Evolutionary conservation across 495 filamentous ascomycete genomes (phyloP), one percentile per base, ranked within the genome.

Genomic region (Cercophora sp.): DNA sequence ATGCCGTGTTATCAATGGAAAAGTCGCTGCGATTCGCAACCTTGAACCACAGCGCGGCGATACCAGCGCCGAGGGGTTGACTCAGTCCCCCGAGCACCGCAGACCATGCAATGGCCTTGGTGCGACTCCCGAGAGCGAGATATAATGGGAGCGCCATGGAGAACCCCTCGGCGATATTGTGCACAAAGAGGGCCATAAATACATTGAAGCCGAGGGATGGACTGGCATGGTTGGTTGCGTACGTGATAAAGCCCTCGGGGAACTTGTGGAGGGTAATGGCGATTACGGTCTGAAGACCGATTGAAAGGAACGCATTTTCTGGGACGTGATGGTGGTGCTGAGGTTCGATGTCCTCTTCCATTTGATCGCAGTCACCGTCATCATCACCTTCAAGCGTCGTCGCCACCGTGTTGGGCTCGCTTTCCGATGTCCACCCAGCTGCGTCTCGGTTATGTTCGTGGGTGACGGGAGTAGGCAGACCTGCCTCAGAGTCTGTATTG

Each of bases 91-190:
- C 93, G 0, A 98, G 72, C 0, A 96, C 62, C 16, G 83, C 83
- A 10, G 87, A 84, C 86, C 89, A 94, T 47, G 88, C 70, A 68
- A 97, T 90, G 15, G 93, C 91, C 62, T 84, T 84, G 52, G 73
- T 68, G 27, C 89, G 83, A 40, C 80, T 89, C 37, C 82, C 73
- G 9, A 96, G 76, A 2, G 93, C 93, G 41, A 98, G 83, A 65
- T 91, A 97, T 0, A 98, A 74, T 0, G 93, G 93, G 2, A 98
- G 72, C 0, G 90, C 88, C 80, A 98, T 86, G 54, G 89, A 87
- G 64, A 97, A 98, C 15, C 93, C 93, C 70, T 98, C 93, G 40
- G 89, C 86, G 55, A 98, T 96, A 70, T 97, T 98, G 74, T 98
- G 93, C 54, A 97, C 91, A 63, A 93, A 96, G 3, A 98, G 80